phyloP scores from a whole-genome alignment of 495 filamentous ascomycete genomes.

The Penicillium egyptiacum region DNA sequence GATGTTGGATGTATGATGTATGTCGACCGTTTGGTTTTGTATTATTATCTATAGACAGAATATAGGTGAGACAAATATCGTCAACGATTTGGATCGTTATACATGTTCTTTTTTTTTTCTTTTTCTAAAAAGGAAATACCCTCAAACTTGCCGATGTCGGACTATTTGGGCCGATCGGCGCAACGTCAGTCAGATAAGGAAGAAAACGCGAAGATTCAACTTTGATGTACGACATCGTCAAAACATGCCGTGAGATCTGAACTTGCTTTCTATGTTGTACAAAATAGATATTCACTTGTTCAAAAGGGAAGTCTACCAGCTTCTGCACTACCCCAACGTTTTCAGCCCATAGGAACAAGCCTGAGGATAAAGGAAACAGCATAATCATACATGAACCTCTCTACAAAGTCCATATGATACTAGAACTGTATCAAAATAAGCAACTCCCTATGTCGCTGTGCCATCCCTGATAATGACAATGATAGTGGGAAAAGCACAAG shows the following conservation, averaged over 20 bases:
- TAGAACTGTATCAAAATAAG: background rate
- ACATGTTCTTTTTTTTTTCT: too few relatives aligned
- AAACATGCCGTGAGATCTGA: conserved; percentile 4
- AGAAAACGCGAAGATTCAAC: background rate
- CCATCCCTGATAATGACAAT: background rate
- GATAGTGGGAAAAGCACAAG: background rate
- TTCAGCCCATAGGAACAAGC: background rate
- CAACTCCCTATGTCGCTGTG: background rate
- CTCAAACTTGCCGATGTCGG: conserved; percentile 2
- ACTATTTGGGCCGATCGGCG: background rate
- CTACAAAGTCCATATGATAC: background rate
- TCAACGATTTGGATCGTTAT: too few relatives aligned
- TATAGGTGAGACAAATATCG: background rate
- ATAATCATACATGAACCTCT: background rate
- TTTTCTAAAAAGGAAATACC: background rate
- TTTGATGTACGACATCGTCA: conserved; percentile 9
- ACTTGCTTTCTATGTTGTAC: background rate
- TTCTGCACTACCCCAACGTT: background rate
- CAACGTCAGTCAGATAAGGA: conserved; percentile 5
- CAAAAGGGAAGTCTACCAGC: background rate
- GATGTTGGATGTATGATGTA: background rate
- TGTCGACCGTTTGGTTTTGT: background rate
- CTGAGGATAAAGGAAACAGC: background rate
- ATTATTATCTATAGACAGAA: background rate
- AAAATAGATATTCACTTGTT: background rate